These are phyloP conservation scores for Tolypocladium album DNA, from an alignment of 2,329 filamentous ascomycete genomes.

Conservation along the genomic window DNA sequence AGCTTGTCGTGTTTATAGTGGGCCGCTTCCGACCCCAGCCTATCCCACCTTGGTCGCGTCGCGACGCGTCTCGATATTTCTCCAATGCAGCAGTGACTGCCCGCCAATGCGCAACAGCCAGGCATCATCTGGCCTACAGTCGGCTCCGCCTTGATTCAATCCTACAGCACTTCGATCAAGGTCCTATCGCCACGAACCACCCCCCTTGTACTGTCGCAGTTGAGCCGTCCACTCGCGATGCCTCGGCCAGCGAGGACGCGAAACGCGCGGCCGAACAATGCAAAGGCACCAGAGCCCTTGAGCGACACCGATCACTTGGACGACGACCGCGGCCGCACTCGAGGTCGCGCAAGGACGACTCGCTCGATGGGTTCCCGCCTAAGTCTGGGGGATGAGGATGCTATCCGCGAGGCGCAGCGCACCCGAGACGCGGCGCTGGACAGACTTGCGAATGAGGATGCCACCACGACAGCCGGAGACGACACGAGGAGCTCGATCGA, in stretches of 20 bases:
- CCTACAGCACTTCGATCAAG: background rate
- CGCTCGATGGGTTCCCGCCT: constrained; percentile 6
- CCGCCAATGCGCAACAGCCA: background rate
- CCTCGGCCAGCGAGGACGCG: constrained; percentile 8
- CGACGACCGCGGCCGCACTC: constrained; percentile 13
- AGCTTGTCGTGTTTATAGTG: constrained; percentile 8
- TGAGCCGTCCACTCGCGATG: constrained; percentile 1
- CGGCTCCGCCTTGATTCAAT: background rate
- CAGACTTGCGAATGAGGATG: constrained; percentile 22
- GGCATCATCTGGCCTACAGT: background rate
- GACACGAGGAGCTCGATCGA: constrained; percentile 24
- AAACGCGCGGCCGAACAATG: constrained; percentile 1
- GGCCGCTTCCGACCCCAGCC: background rate
- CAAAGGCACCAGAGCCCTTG: background rate
- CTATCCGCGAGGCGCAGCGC: constrained; percentile 13
- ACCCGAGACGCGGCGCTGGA: constrained; percentile 26
- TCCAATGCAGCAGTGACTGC: constrained; percentile 4
- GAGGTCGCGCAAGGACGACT: constrained; percentile 11
- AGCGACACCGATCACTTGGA: constrained; percentile 5
- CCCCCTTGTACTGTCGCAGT: too few species aligned
- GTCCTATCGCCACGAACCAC: background rate
- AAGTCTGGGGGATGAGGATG: constrained; percentile 14
- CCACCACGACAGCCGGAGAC: constrained; percentile 13
- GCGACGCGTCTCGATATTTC: constrained; percentile 19
- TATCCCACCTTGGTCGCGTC: constrained; percentile 8